Conservation (phyloP, 164 flowering plant species). For the Santalum album region DNA sequence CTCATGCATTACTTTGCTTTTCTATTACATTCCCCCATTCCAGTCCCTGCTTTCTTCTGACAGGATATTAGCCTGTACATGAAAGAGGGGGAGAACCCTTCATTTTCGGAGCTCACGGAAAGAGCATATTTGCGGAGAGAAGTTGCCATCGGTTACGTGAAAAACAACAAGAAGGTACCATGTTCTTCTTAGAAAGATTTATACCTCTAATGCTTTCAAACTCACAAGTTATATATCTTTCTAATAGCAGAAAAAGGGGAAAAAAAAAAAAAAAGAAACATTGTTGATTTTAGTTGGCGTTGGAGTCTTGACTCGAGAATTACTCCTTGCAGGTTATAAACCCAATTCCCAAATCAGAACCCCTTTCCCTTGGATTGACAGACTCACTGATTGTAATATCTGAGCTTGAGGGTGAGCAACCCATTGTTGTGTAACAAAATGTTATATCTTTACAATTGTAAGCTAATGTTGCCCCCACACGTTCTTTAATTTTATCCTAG, state of each 20-base stretch:
- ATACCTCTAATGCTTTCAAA: too few species aligned
- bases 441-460: too few species aligned
- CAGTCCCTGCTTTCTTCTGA: neutral
- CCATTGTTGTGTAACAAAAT: conserved; percentile 21
- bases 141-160: conserved; percentile 91
- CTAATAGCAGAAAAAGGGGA: too few species aligned
- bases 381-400: conserved; percentile 88
- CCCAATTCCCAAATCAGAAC: conserved; percentile 68
- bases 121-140: conserved; percentile 72
- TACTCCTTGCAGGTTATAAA: conserved; percentile 65
- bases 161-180: conserved; percentile 67
- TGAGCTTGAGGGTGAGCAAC: conserved; percentile 80
- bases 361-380: conserved; percentile 50
- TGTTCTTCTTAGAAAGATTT: neutral
- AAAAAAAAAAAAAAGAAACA: too few species aligned
- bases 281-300: neutral
- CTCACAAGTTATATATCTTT: too few species aligned
- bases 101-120: conserved; percentile 81
- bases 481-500: too few species aligned
- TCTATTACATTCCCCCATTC: too few species aligned
- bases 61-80: conserved; percentile 79
- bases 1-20: too few species aligned
- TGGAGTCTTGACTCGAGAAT: conserved; percentile 1
- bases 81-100: conserved; percentile 76
- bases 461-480: too few species aligned